Percentiles rank a stretch among this genome's conserved stretches.
Evolutionary conservation across 2,329 filamentous ascomycete genomes (phyloP).

Genomic region (Cylindrodendrum hubeiense): DNA sequence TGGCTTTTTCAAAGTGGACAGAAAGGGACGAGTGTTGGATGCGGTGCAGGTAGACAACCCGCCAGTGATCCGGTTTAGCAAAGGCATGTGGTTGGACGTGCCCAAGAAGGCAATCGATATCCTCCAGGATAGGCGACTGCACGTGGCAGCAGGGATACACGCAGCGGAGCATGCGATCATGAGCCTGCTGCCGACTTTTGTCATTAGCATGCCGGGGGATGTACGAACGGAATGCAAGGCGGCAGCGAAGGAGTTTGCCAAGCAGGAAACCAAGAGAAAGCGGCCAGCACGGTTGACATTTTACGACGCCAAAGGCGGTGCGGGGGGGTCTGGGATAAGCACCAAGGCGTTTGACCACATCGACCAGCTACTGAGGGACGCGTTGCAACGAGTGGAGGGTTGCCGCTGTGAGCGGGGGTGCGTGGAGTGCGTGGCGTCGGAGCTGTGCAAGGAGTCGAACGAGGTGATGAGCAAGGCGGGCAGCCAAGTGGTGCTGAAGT

Average conservation of each 20-base stretch:
- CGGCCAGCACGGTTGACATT: slow-evolving; percentile 90
- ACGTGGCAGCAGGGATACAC: slow-evolving; percentile 91
- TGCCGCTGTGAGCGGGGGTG: slow-evolving; percentile 87
- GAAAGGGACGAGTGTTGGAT: slow-evolving; percentile 85
- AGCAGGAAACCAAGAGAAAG: slow-evolving; percentile 77
- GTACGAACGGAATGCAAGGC: slow-evolving; percentile 96
- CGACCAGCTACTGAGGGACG: slow-evolving; percentile 81
- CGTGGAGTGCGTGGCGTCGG: slow-evolving; percentile 88
- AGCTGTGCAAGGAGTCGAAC: slow-evolving; percentile 87
- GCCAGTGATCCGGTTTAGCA: slow-evolving; percentile 84
- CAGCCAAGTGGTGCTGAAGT: slow-evolving; percentile 83
- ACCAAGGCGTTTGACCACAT: slow-evolving; percentile 95
- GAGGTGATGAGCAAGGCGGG: slow-evolving; percentile 95
- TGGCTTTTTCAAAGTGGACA: slow-evolving; percentile 98
- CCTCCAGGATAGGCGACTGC: slow-evolving; percentile 77
- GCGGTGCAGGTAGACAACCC: slow-evolving; percentile 95
- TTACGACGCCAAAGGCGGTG: slow-evolving; percentile 93
- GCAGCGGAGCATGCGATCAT: slow-evolving; percentile 94
- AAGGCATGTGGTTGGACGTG: slow-evolving; percentile 96
- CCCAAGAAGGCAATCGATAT: slow-evolving; percentile 84
- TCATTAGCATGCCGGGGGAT: slow-evolving; percentile 90
- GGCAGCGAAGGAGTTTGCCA: slow-evolving; percentile 87
- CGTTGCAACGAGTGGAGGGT: slow-evolving; percentile 78
- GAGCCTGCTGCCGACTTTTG: slow-evolving; percentile 88
- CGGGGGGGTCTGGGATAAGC: slow-evolving; percentile 85